phyloP scores from a whole-genome alignment of 495 filamentous ascomycete species.

The Penicillium fimorum region DNA sequence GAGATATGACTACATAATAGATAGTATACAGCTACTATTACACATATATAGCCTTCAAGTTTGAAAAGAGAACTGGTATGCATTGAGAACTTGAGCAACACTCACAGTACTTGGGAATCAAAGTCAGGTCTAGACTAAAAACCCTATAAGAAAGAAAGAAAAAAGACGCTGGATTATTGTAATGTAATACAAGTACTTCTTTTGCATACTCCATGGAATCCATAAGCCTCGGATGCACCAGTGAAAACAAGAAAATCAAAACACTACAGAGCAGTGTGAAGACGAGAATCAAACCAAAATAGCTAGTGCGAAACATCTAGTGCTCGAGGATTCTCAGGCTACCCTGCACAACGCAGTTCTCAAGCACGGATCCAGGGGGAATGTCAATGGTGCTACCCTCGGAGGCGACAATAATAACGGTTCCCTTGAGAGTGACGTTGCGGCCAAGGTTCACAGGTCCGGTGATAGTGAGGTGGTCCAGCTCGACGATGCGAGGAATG shows the following conservation, averaged over 20 bases:
- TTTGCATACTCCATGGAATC: constrained; percentile 34
- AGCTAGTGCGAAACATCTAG: constrained; percentile 41
- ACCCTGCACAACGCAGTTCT: constrained; percentile 99
- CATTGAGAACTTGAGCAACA: constrained; percentile 16
- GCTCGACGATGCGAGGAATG: constrained; percentile 97
- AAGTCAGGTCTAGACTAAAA: constrained; percentile 17
- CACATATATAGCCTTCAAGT: not conserved
- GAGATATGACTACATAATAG: not conserved
- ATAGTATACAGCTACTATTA: not conserved
- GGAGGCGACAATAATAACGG: constrained; percentile 99
- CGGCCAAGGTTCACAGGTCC: constrained; percentile 94
- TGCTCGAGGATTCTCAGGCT: constrained; percentile 94
- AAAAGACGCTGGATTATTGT: constrained; percentile 35
- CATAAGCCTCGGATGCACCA: constrained; percentile 35
- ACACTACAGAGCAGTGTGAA: not conserved
- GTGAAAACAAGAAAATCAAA: constrained; percentile 20
- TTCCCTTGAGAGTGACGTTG: constrained; percentile 93
- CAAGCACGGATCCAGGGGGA: constrained; percentile 90
- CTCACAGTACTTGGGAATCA: constrained; percentile 17
- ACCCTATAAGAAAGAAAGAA: constrained; percentile 16
- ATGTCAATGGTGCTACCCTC: constrained; percentile 98
- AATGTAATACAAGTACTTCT: constrained; percentile 33
- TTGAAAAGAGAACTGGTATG: not conserved
- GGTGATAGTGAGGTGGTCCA: constrained; percentile 97
- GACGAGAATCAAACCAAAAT: constrained; percentile 9